A percentile compares a stretch with the other conserved stretches of the same genome.
Evolutionary conservation across 768 basidiomycete species (phyloP).

Genomic region (Xerocomus spinulosus): DNA sequence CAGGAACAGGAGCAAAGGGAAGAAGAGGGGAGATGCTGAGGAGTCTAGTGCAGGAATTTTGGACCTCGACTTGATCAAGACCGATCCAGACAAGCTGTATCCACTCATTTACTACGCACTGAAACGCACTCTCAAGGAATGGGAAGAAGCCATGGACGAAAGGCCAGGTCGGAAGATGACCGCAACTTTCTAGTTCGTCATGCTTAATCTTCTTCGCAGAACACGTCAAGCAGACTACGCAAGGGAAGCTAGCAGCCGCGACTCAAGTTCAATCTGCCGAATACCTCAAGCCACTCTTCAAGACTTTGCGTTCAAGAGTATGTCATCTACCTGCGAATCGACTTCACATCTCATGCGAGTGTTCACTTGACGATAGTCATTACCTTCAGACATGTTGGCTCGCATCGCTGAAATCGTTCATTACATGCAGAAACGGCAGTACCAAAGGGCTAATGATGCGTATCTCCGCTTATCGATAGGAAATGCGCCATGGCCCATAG

Average conservation of each 20-base stretch:
- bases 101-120: slow-evolving; percentile 95
- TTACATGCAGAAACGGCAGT: slow-evolving; percentile 93
- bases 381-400: slow-evolving; percentile 79
- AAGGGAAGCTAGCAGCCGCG: slow-evolving; percentile 92
- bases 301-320: slow-evolving; percentile 81
- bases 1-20: slow-evolving; percentile 51
- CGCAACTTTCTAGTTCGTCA: not conserved
- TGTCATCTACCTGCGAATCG: slow-evolving; percentile 25
- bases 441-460: slow-evolving; percentile 93
- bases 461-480: slow-evolving; percentile 97
- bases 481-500: slow-evolving; percentile 99
- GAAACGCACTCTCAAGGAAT: slow-evolving; percentile 90
- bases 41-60: slow-evolving; percentile 53
- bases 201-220: slow-evolving; percentile 42
- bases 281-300: slow-evolving; percentile 96
- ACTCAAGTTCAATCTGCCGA: slow-evolving; percentile 95
- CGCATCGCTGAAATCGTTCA: slow-evolving; percentile 93
- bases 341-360: not conserved
- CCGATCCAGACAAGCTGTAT: slow-evolving; percentile 91
- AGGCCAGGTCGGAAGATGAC: slow-evolving; percentile 62
- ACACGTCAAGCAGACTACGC: slow-evolving; percentile 77
- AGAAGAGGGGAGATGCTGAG: slow-evolving; percentile 58
- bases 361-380: slow-evolving; percentile 43
- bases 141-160: slow-evolving; percentile 93
- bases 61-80: slow-evolving; percentile 79